These are phyloP conservation scores for Boechera divaricarpa DNA, from an alignment of 345 rosid genomes.

Conservation along the genomic window DNA sequence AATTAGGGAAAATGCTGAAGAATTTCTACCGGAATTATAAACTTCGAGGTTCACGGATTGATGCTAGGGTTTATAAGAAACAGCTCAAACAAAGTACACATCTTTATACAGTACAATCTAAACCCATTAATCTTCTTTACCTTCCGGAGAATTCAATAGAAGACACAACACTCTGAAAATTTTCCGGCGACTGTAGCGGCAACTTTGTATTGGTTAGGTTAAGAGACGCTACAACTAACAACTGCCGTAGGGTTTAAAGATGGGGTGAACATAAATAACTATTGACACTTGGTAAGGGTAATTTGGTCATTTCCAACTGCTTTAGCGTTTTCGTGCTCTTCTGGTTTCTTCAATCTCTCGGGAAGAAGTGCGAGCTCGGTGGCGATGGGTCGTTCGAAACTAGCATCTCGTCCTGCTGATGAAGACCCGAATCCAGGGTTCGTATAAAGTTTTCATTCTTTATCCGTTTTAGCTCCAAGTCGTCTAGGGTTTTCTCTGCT, in stretches of 20 bases:
- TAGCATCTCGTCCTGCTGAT: constrained; percentile 51
- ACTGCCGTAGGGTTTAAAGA: constrained; percentile 45
- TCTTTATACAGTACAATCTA: constrained; percentile 5
- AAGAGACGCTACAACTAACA: constrained; percentile 7
- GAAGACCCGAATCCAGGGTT: constrained; percentile 59
- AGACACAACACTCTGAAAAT: background rate
- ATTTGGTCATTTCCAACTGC: constrained; percentile 11
- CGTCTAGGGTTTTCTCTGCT: constrained; percentile 22
- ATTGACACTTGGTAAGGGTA: constrained; percentile 18
- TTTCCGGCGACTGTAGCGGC: constrained; percentile 42
- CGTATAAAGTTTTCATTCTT: constrained; percentile 30
- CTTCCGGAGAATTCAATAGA: constrained; percentile 27
- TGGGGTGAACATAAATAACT: constrained; percentile 34
- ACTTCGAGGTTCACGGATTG: constrained; percentile 5
- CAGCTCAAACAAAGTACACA: constrained; percentile 23
- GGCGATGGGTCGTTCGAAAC: constrained; percentile 59
- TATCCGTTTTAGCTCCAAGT: constrained; percentile 10
- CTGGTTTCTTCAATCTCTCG: constrained; percentile 4
- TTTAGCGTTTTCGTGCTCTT: background rate
- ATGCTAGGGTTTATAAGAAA: constrained; percentile 14
- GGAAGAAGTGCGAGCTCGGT: constrained; percentile 43
- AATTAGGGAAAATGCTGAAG: background rate
- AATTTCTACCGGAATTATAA: background rate
- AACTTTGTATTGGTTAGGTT: constrained; percentile 29
- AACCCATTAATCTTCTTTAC: constrained; percentile 14